Base-by-base conservation (phyloP, 768 basidiomycete species). In the Xerocomellus chrysenteron region DNA sequence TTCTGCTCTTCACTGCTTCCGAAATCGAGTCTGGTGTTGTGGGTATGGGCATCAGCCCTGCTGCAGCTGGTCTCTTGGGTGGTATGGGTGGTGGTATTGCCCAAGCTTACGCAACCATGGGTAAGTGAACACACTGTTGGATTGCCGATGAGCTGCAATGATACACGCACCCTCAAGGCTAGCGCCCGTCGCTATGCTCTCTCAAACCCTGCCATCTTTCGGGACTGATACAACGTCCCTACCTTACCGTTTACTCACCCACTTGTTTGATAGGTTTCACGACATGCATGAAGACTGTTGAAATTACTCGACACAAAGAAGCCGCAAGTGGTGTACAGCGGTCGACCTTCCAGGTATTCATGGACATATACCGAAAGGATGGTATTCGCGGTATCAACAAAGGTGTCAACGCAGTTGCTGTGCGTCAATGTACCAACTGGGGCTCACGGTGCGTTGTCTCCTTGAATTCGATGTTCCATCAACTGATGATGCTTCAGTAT, bases 31-130 rank as follows among this genome's bases (percentile, higher is more conserved):
- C 84, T 17, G 80, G 81, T 19, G 75, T 78, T 19, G 78, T 85
- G 45, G 62, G 68, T 10, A 76, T 88, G 67, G 93, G 93, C 11
- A 74, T 95, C 56, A 88, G 80, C 66, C 87, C 93, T 32, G 94
- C 87, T 26, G 78, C 80, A 43, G 90, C 90, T 55, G 97, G 97
- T 64, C 80, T 98, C 63, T 74, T 98, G 49, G 97, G 97, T 60
- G 97, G 97, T 60, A 98, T 98, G 91, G 89, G 90, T 13, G 97
- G 97, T 68, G 97, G 97, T 80, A 76, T 98, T 63, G 92, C 90
- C 41, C 97, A 99, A 76, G 96, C 97, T 30, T 99, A 99, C 70
- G 95, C 94, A 58, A 98, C 97, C n/a, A 98, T 99, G 95, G 97
- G 97, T 95, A 68, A 71, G 88, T 81, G 30, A 60, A 57, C 9